Conservation (phyloP, 805 yeast genomes). For the Candida mattraensis region DNA sequence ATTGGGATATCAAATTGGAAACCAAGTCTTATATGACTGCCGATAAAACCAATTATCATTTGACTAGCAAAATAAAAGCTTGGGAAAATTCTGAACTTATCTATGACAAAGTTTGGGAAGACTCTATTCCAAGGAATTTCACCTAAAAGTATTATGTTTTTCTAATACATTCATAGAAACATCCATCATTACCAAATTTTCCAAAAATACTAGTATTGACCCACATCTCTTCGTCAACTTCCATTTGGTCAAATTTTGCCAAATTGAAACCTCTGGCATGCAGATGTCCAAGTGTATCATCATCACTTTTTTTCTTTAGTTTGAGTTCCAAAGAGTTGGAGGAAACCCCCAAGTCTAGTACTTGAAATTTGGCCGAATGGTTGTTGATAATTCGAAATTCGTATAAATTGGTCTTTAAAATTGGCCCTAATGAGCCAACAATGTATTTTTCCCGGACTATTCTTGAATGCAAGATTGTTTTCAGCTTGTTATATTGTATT, state of each 20-base stretch:
- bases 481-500: slow-evolving; percentile 35
- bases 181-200: slow-evolving; percentile 69
- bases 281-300: slow-evolving; percentile 48
- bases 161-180: slow-evolving; percentile 48
- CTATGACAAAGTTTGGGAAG: slow-evolving; percentile 36
- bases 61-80: slow-evolving; percentile 36
- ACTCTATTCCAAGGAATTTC: slow-evolving; percentile 36
- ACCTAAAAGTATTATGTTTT: slow-evolving; percentile 20
- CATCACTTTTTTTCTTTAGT: slow-evolving; percentile 37
- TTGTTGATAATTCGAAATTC: slow-evolving; percentile 55
- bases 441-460: slow-evolving; percentile 50
- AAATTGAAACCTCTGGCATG: slow-evolving; percentile 65
- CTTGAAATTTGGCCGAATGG: slow-evolving; percentile 9
- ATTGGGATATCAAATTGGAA: slow-evolving; percentile 39
- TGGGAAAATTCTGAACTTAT: slow-evolving; percentile 34
- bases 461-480: slow-evolving; percentile 49
- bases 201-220: slow-evolving; percentile 51
- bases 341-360: slow-evolving; percentile 52
- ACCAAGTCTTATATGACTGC: slow-evolving; percentile 33
- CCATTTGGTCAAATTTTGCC: slow-evolving; percentile 41
- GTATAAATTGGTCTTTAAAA: slow-evolving; percentile 56
- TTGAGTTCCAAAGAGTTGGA: slow-evolving; percentile 63
- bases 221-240: slow-evolving; percentile 49
- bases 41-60: slow-evolving; percentile 34
- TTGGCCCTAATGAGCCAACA: slow-evolving; percentile 53